Percentiles rank a stretch among this genome's conserved stretches.
These are phyloP conservation scores for Drechslerella stenobrocha DNA, from an alignment of 2,329 filamentous ascomycete species.

Conservation along the genomic window DNA sequence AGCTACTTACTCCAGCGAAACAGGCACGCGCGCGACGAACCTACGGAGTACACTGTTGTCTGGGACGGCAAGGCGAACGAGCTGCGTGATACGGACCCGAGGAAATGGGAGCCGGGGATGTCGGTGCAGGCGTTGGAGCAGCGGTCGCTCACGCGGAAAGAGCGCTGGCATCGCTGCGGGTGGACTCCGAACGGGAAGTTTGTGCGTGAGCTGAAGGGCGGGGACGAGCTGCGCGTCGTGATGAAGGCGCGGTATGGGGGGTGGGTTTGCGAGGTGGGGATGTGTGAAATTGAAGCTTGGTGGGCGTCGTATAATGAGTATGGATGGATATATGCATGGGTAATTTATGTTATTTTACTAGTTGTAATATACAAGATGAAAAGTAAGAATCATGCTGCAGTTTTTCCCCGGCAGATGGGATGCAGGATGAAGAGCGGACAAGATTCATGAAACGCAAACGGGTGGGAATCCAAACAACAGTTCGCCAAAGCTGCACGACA, in stretches of 20 bases:
- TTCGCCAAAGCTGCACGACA: no score
- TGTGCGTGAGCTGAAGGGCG: constrained; percentile 6
- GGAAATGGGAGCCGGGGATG: neutral
- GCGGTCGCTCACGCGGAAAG: neutral
- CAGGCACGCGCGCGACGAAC: neutral
- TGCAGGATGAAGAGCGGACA: no score
- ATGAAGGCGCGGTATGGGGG: constrained; percentile 3
- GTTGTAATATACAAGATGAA: no score
- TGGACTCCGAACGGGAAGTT: neutral
- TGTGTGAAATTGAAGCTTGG: constrained; percentile 45
- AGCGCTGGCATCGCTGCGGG: neutral
- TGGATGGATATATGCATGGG: no score
- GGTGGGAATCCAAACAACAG: no score
- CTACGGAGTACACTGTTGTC: neutral
- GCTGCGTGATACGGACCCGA: neutral
- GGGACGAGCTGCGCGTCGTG: constrained; percentile 4
- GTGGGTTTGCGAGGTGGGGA: constrained; percentile 30
- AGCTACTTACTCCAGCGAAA: constrained; percentile 1
- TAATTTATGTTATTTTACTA: no score
- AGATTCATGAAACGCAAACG: no score
- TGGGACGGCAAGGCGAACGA: constrained; percentile 7
- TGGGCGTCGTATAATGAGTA: constrained; percentile 33
- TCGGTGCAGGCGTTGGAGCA: neutral
- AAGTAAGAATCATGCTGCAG: no score
- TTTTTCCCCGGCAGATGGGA: no score